These are phyloP conservation scores for Gleditsia sinensis DNA, from an alignment of 306 rosid species.

Conservation along the genomic window DNA sequence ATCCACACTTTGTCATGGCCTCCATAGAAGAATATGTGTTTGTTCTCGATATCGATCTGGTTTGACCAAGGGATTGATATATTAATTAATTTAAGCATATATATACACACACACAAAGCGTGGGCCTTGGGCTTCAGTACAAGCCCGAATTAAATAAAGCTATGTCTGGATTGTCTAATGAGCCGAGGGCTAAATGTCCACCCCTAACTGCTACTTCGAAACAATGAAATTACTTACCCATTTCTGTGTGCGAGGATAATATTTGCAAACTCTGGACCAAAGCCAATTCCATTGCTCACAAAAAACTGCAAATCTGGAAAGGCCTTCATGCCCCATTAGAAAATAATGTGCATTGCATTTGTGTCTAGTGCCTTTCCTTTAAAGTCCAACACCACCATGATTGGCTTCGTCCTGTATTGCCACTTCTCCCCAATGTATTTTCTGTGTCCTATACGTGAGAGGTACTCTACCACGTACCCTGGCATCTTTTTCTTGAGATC, in stretches of 20 bases:
- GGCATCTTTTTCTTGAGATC: constrained; percentile 37
- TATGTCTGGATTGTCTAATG: too few relatives aligned
- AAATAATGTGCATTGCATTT: constrained; percentile 42
- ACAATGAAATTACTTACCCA: not conserved
- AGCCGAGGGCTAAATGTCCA: too few relatives aligned
- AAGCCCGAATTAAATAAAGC: too few relatives aligned
- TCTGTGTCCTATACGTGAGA: constrained; percentile 16
- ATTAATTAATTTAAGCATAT: not conserved
- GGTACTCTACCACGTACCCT: constrained; percentile 29
- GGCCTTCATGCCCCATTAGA: constrained; percentile 25
- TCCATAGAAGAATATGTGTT: constrained; percentile 42
- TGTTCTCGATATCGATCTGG: constrained; percentile 38
- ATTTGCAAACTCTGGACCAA: not conserved
- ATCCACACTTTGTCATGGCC: not conserved
- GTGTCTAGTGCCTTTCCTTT: constrained; percentile 31
- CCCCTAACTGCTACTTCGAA: not conserved
- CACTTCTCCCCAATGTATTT: constrained; percentile 35
- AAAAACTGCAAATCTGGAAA: constrained; percentile 27
- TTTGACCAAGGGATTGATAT: not conserved
- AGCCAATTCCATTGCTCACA: not conserved
- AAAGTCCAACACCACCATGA: constrained; percentile 20
- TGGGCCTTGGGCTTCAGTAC: too few relatives aligned
- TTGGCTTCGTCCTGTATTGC: constrained; percentile 39
- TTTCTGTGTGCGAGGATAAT: not conserved
- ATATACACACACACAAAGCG: not conserved